Base-by-base conservation (phyloP, 2,329 filamentous ascomycete genomes). In the Nectriaceae sp. region DNA sequence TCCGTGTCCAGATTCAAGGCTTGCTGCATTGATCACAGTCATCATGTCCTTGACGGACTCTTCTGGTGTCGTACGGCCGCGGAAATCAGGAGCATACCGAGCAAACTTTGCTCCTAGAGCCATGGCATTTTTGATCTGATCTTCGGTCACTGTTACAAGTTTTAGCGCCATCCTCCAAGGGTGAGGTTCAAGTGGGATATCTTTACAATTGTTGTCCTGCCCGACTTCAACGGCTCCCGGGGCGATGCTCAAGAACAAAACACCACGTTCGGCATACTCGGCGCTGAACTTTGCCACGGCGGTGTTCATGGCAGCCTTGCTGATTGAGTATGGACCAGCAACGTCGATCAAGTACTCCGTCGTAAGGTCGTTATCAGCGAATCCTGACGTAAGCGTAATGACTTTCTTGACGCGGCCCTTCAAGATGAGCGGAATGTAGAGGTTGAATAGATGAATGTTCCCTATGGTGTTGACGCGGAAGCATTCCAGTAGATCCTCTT, bases 321-420 rank as follows among this genome's bases (percentile, higher is more conserved):
- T 49, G 29, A 40, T 40, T 11, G 46, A 19, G 22, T 49, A 49
- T 10, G 36, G 46, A 2, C 53, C 47, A 15, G 26, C 26, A 8
- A 8, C 8, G 15, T 31, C 8, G 2, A 60, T 39, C 0, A 68
- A 64, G 41, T 79, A 52, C 0, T 68, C 67, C 29, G 63, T 67
- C 50, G 65, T 67, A 15, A 77, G 48, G 8, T 76, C 70, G 0
- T 66, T 19, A 54, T 82, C 78, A 1, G 71, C 75, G 20, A 71
- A 42, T 35, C 75, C 78, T 5, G 60, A 73, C 21, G 73, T 70
- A 11, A 83, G 71, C 35, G 70, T 57, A 36, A 78, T 70, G 35
- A 81, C 70, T 59, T 83, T 83, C 64, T 82, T 83, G 13, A 48
- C 56, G 4, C 61, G 55, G 19, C 79, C 73, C 44, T 76, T 73